Conservation (phyloP, 805 yeast species). For the Saturnispora mendoncae region DNA sequence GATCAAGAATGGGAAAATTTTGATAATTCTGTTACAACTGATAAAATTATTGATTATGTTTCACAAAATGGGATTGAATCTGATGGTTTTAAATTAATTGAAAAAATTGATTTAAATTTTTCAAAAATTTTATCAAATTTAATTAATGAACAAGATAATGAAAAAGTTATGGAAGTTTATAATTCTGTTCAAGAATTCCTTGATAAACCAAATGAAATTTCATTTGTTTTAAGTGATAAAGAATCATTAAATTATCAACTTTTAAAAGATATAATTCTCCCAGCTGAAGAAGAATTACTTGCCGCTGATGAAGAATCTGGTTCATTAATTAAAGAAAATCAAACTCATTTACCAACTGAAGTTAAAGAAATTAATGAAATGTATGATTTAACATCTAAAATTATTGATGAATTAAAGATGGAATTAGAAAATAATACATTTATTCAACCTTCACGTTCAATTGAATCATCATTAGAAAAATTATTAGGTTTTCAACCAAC, state of each 20-base stretch:
- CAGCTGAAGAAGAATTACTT: constrained; percentile 1
- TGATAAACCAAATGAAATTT: constrained; percentile 17
- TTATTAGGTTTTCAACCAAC: constrained; percentile 46
- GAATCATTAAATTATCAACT: constrained; percentile 19
- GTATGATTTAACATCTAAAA: constrained; percentile 25
- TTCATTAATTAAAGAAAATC: constrained; percentile 18
- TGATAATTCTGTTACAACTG: constrained; percentile 17
- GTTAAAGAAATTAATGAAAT: constrained; percentile 21
- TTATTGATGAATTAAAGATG: constrained; percentile 23
- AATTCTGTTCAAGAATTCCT: constrained; percentile 17
- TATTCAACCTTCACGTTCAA: constrained; percentile 16
- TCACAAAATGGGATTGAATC: constrained; percentile 19
- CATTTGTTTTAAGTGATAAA: constrained; percentile 18
- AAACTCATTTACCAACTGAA: constrained; percentile 17
- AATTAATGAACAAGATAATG: constrained; percentile 12
- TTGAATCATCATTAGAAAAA: constrained; percentile 15
- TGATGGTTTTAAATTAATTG: constrained; percentile 19
- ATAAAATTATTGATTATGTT: constrained; percentile 20
- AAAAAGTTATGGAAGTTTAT: constrained; percentile 15
- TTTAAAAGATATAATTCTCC: constrained; percentile 12
- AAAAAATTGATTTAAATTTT: constrained; percentile 21
- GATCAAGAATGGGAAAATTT: constrained; percentile 18
- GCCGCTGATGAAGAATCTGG: not conserved
- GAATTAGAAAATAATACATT: constrained; percentile 23
- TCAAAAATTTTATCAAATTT: constrained; percentile 11